Conservation (phyloP, 2,329 filamentous ascomycete species). For the Balansia obtecta region DNA sequence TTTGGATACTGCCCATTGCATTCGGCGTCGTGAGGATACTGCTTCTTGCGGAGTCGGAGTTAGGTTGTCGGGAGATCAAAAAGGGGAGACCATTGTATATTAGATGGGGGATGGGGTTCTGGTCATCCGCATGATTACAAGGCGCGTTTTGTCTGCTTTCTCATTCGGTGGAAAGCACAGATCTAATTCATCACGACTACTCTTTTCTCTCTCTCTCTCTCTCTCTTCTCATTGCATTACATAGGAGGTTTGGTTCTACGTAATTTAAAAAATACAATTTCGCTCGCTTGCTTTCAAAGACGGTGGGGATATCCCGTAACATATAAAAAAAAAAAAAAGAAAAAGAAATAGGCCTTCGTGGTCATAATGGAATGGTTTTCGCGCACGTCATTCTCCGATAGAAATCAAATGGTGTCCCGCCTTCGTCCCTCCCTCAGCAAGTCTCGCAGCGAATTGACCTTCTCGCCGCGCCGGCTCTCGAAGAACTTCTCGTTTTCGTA, state of each 20-base stretch:
- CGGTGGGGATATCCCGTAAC: not conserved
- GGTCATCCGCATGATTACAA: not conserved
- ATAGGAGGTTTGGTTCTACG: too few species aligned
- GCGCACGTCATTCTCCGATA: not conserved
- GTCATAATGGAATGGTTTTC: not conserved
- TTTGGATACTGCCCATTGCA: not conserved
- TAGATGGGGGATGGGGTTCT: not conserved
- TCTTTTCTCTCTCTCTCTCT: too few species aligned
- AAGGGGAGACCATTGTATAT: not conserved
- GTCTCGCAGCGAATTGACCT: constrained; percentile 5
- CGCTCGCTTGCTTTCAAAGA: not conserved
- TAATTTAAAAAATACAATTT: too few species aligned
- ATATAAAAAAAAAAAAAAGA: too few species aligned
- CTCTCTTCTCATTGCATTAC: too few species aligned
- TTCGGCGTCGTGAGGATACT: not conserved
- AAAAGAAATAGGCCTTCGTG: too few species aligned
- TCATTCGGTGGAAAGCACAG: too few species aligned
- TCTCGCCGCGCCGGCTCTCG: constrained; percentile 10
- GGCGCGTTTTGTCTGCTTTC: too few species aligned
- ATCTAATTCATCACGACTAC: too few species aligned
- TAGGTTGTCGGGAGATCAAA: not conserved
- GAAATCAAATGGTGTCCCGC: constrained; percentile 6
- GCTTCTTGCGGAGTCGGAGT: not conserved
- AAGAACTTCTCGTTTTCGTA: constrained; percentile 17
- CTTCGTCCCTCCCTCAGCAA: constrained; percentile 8